Conservation (phyloP, 805 yeast species). For the Ogataea trehaloabstinens region DNA sequence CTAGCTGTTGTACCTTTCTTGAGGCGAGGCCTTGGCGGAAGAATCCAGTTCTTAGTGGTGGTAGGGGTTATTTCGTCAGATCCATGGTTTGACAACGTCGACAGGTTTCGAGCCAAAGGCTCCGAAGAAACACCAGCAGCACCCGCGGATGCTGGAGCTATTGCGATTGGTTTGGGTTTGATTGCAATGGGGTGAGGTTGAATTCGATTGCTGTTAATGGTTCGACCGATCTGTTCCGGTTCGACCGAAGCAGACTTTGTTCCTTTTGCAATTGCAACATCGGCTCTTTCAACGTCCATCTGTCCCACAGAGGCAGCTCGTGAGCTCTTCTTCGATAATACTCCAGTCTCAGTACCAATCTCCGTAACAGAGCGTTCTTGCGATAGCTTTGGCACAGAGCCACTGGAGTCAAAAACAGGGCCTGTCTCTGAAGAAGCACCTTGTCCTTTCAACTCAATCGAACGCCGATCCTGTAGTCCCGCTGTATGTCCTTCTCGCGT, state of each 20-base stretch:
- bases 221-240: constrained; percentile 11
- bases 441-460: too few species aligned
- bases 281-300: too few species aligned
- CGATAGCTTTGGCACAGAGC: too few species aligned
- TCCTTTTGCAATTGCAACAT: too few species aligned
- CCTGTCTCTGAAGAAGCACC: too few species aligned
- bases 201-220: constrained; percentile 7
- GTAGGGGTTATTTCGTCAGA: constrained; percentile 34
- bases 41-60: constrained; percentile 44
- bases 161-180: constrained; percentile 27
- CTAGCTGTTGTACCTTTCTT: constrained; percentile 18
- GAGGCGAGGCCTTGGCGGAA: constrained; percentile 53
- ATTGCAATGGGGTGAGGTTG: constrained; percentile 31
- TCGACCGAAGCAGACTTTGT: constrained; percentile 4
- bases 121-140: constrained; percentile 4
- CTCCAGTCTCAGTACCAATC: too few species aligned
- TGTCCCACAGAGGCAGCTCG: too few species aligned
- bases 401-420: too few species aligned
- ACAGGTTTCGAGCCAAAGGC: constrained; percentile 7
- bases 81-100: constrained; percentile 22
- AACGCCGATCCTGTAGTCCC: too few species aligned
- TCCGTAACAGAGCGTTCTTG: too few species aligned
- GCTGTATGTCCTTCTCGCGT: too few species aligned
- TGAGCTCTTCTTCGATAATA: too few species aligned
- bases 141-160: constrained; percentile 16